A percentile compares a stretch with the other conserved stretches of the same genome.
Evolutionary conservation across 1,284 basidiomycete genomes (phyloP).

Genomic region (Wolfiporia cocos): DNA sequence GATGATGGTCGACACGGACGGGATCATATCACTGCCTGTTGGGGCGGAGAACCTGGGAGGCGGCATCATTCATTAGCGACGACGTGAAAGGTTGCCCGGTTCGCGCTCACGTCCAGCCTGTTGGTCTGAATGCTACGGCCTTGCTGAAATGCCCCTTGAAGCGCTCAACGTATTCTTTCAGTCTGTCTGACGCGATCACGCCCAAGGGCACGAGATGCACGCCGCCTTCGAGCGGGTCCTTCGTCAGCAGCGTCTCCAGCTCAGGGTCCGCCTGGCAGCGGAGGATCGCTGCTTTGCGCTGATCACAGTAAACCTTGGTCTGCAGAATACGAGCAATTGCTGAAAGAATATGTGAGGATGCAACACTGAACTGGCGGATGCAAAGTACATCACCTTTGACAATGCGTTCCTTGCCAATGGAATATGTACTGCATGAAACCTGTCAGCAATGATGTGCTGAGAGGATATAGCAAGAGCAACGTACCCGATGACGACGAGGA

Average conservation of each 20-base stretch:
- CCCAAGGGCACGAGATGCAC: slow-evolving; percentile 87
- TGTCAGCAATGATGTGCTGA: not conserved
- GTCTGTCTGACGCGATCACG: slow-evolving; percentile 72
- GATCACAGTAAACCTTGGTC: slow-evolving; percentile 89
- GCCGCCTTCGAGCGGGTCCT: slow-evolving; percentile 69
- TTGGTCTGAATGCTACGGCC: slow-evolving; percentile 84
- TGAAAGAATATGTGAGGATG: slow-evolving; percentile 23
- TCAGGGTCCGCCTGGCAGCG: slow-evolving; percentile 81
- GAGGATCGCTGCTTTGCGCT: slow-evolving; percentile 75
- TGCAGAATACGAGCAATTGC: slow-evolving; percentile 80
- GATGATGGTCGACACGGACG: slow-evolving; percentile 64
- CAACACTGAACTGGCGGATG: slow-evolving; percentile 2
- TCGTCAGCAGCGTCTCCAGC: slow-evolving; percentile 73
- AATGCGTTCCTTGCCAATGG: slow-evolving; percentile 95
- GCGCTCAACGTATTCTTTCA: slow-evolving; percentile 74
- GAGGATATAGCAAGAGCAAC: slow-evolving; percentile 12
- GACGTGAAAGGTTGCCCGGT: not conserved
- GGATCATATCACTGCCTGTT: slow-evolving; percentile 55
- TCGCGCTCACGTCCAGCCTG: slow-evolving; percentile 82
- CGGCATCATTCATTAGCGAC: not conserved
- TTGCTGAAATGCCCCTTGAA: slow-evolving; percentile 72
- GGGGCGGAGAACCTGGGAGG: slow-evolving; percentile 64
- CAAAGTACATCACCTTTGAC: too few species aligned
- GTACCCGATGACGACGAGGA: slow-evolving; percentile 87
- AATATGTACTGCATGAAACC: slow-evolving; percentile 68